Conservation (phyloP, 78 protist species). For the Polysphondylium violaceum region DNA sequence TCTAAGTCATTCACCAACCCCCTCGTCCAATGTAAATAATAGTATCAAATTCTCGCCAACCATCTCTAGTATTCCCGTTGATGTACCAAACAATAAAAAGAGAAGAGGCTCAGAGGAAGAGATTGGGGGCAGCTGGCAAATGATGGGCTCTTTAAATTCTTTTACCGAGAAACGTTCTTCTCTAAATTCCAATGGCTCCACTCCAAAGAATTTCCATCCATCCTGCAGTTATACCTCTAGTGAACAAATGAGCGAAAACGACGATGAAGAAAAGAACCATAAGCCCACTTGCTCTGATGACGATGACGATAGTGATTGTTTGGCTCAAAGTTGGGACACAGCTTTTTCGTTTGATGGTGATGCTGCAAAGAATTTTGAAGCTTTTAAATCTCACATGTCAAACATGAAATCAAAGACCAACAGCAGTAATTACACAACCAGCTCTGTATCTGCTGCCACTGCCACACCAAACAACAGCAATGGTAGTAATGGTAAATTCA, state of each 20-base stretch:
- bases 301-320: conserved; percentile 24
- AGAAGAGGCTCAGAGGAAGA: conserved; percentile 42
- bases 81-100: conserved; percentile 37
- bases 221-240: conserved; percentile 14
- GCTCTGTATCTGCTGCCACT: neutral
- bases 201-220: conserved; percentile 47
- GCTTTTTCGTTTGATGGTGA: conserved; percentile 12
- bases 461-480: conserved; percentile 7
- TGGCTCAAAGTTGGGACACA: conserved; percentile 39
- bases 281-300: conserved; percentile 29
- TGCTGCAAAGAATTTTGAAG: conserved; percentile 10
- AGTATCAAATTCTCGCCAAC: conserved; percentile 18
- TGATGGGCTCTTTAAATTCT: conserved; percentile 55
- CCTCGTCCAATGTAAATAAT: neutral
- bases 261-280: conserved; percentile 23
- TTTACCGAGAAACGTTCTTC: conserved; percentile 19
- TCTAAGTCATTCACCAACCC: conserved; percentile 33
- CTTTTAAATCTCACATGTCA: neutral
- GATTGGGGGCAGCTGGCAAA: conserved; percentile 74
- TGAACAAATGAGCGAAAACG: conserved; percentile 7
- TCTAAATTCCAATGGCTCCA: conserved; percentile 26
- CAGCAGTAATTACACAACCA: neutral
- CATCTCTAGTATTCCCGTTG: conserved; percentile 43
- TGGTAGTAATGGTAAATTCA: conserved; percentile 2
- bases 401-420: neutral